Evolutionary conservation across 108 stramenopile genomes (phyloP), one percentile per base, ranked within the genome.

Genomic region (Cyclotella kingstonii): DNA sequence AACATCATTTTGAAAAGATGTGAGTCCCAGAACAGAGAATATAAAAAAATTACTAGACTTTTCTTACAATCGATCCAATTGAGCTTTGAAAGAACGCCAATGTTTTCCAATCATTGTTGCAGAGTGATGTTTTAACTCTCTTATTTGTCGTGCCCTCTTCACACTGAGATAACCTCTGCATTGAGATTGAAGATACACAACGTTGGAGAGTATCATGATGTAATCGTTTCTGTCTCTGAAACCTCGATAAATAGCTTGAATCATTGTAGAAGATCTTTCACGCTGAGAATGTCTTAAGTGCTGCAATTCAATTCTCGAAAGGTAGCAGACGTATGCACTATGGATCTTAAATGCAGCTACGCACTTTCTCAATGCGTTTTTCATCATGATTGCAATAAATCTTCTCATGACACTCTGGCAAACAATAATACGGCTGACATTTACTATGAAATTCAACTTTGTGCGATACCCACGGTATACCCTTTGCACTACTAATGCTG

Each of bases 211-310:
- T 0, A 36, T 35, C 4, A 62, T 22, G 25, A 62, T 62, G 41
- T 27, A 62, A 12, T 14, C 21, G 38, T 17, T 26, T 22, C 33
- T 47, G 1, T 31, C 42, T 12, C n/a, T 26, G 40, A 40, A 56
- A n/a, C 39, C 39, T n/a, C 55, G 59, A 34, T 46, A 47, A 46
- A 31, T 25, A 8, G 59, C 31, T 21, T 46, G 45, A 60, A 60
- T 60, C 22, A 33, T 1, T 1, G 46, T 33, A 18, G 45, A 15
- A 46, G 29, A n/a, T n/a, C n/a, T n/a, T n/a, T 41, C 41, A 12
- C 29, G 8, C 26, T 5, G 9, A 10, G 27, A 41, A 3, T 17
- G 40, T 23, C 22, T 41, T 12, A 36, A n/a, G n/a, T n/a, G n/a
- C n/a, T n/a, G n/a, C n/a, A n/a, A 38, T 12, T 38, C 12, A 10